Base-by-base conservation (phyloP, 306 rosid species). In the Trifolium repens region DNA sequence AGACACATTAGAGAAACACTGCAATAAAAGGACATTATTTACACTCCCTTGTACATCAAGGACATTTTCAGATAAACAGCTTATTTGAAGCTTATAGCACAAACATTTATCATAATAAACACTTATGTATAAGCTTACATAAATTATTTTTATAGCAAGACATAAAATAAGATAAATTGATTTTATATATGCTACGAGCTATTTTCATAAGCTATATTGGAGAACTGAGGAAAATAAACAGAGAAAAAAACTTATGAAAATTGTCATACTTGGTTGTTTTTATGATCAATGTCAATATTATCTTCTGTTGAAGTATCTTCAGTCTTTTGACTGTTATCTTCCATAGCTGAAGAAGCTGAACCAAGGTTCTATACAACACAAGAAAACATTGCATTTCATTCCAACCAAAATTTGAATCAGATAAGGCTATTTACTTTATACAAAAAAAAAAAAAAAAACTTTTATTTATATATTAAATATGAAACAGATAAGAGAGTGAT, bases 241-340 rank as follows among this genome's bases (percentile, higher is more conserved):
- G 24, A 4, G 34, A 30, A 30, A 30, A 30, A 30, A 30, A 30
- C 34, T 30, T 30, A 30, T 30, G 34, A 30, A 30, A 30, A 30
- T 30, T 30, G 34, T 30, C 34, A 30, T 30, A 30, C 67, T 7
- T 61, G 67, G 8, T 61, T 61, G 69, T 73, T 86, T 74, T 81
- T 91, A 22, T 91, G 91, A 76, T 93, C 98, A 3, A 53, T 77
- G 57, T 93, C 96, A 3, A 93, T 32, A 32, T 39, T 77, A 65
- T 93, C 97, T 27, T 94, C 96, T 34, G 97, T 93, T 49, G 96
- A 93, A 65, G 91, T 85, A 78, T 91, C 93, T 84, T 88, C 93
- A 42, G 92, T 93, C 73, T 91, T 89, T 59, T 89, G 97, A 73
- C 91, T 91, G n/a, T 84, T 85, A 19, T 91, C 96, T n/a, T 87